These are phyloP conservation scores for Pachysolen tannophilus DNA, from an alignment of 805 yeast genomes.

Conservation along the genomic window DNA sequence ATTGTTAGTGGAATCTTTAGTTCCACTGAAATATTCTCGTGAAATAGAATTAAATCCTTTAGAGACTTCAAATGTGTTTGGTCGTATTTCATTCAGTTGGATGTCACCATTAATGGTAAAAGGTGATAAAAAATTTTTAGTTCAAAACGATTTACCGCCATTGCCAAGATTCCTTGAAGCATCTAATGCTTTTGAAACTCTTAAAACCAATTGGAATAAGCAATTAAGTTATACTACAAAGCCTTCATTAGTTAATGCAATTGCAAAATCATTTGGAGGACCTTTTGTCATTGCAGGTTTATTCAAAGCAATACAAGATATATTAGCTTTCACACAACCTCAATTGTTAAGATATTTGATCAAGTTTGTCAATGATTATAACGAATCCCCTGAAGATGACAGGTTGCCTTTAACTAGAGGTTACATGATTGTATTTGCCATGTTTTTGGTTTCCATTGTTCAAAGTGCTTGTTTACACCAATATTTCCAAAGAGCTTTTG, in stretches of 20 bases:
- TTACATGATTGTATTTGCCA: slow-evolving; percentile 61
- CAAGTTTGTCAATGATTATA: slow-evolving; percentile 44
- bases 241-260: slow-evolving; percentile 33
- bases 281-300: slow-evolving; percentile 64
- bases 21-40: slow-evolving; percentile 18
- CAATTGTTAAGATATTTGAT: slow-evolving; percentile 68
- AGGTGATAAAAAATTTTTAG: slow-evolving; percentile 39
- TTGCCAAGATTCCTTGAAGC: slow-evolving; percentile 66
- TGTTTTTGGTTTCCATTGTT: slow-evolving; percentile 70
- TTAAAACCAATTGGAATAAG: slow-evolving; percentile 53
- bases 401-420: slow-evolving; percentile 65
- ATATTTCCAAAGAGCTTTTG: slow-evolving; percentile 67
- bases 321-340: slow-evolving; percentile 82
- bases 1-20: slow-evolving; percentile 33
- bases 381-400: slow-evolving; percentile 25
- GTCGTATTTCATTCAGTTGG: slow-evolving; percentile 50
- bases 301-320: slow-evolving; percentile 69
- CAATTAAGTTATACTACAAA: slow-evolving; percentile 32
- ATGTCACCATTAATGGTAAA: slow-evolving; percentile 49
- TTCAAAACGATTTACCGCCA: slow-evolving; percentile 61
- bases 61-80: slow-evolving; percentile 41
- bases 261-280: slow-evolving; percentile 65
- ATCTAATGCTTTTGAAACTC: slow-evolving; percentile 34
- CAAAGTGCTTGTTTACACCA: slow-evolving; percentile 76
- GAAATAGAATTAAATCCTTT: slow-evolving; percentile 32